Conservation (phyloP, 768 basidiomycete species). For the Exsudoporus frostii region DNA sequence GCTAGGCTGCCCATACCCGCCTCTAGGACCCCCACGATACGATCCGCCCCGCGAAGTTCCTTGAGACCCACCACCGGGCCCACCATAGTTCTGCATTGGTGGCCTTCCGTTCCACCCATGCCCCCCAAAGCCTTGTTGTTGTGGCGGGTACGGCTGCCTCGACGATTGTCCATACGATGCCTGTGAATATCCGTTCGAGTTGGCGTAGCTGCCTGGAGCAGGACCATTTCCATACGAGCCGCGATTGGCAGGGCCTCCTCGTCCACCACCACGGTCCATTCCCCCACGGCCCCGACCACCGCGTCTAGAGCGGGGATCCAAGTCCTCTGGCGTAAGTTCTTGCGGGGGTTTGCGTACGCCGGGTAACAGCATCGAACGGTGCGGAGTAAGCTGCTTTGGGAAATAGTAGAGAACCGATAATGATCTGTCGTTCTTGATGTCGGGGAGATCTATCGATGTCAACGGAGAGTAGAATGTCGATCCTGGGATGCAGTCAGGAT, state of each 20-base stretch:
- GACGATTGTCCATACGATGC: slow-evolving; percentile 18
- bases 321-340: slow-evolving; percentile 64
- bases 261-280: slow-evolving; percentile 36
- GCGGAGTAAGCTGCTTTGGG: slow-evolving; percentile 82
- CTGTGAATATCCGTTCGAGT: slow-evolving; percentile 18
- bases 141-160: slow-evolving; percentile 17
- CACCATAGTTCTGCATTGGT: slow-evolving; percentile 31
- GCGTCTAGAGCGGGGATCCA: slow-evolving; percentile 60
- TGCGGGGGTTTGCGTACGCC: slow-evolving; percentile 60
- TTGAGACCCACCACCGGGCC: slow-evolving; percentile 28
- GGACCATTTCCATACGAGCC: slow-evolving; percentile 20
- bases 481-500: slow-evolving; percentile 87
- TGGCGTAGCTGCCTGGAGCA: slow-evolving; percentile 2
- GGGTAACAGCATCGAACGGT: slow-evolving; percentile 78
- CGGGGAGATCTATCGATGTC: slow-evolving; percentile 53
- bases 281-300: slow-evolving; percentile 43
- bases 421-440: slow-evolving; percentile 85
- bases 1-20: slow-evolving; percentile 22
- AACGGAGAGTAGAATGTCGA: slow-evolving; percentile 86
- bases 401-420: slow-evolving; percentile 86
- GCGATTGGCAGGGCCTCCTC: slow-evolving; percentile 29
- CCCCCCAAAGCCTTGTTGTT: slow-evolving; percentile 27
- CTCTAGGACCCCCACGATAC: slow-evolving; percentile 26
- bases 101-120: slow-evolving; percentile 33
- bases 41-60: slow-evolving; percentile 26